A percentile compares a stretch with the other conserved stretches of the same genome.
Conservation (phyloP, 2,329 filamentous ascomycete genomes). For the Botrytis pseudocinerea region DNA sequence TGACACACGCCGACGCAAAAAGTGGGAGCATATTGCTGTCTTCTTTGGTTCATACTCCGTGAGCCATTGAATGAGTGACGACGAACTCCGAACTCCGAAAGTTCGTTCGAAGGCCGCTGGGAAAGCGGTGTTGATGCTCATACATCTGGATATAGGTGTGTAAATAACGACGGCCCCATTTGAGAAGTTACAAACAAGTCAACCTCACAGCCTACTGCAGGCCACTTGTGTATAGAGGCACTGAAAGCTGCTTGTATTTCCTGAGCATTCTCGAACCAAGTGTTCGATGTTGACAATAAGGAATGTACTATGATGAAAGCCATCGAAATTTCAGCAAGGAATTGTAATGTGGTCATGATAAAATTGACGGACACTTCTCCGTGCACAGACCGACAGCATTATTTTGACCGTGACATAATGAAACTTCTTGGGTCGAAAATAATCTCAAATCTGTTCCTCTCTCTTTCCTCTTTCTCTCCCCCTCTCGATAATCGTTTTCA, state of each 20-base stretch:
- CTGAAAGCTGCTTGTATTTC: not conserved
- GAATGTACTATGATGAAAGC: too few relatives aligned
- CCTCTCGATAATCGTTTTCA: not conserved
- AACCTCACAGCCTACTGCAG: not conserved
- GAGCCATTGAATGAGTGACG: not conserved
- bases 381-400: not conserved
- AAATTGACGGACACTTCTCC: not conserved
- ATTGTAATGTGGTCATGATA: not conserved
- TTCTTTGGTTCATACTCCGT: not conserved
- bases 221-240: not conserved
- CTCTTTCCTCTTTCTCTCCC: too few relatives aligned
- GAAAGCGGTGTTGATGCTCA: not conserved
- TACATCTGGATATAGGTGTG: not conserved
- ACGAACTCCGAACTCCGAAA: not conserved
- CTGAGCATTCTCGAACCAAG: too few relatives aligned
- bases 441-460: too few relatives aligned
- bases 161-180: not conserved
- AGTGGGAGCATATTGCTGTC: not conserved
- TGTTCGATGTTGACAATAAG: too few relatives aligned
- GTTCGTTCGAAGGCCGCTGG: too few relatives aligned
- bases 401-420: not conserved
- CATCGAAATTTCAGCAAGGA: too few relatives aligned
- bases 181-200: not conserved
- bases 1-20: not conserved
- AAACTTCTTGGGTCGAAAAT: not conserved